These are phyloP conservation scores for Xylaria castorea DNA, from an alignment of 495 filamentous ascomycete species.

Conservation along the genomic window DNA sequence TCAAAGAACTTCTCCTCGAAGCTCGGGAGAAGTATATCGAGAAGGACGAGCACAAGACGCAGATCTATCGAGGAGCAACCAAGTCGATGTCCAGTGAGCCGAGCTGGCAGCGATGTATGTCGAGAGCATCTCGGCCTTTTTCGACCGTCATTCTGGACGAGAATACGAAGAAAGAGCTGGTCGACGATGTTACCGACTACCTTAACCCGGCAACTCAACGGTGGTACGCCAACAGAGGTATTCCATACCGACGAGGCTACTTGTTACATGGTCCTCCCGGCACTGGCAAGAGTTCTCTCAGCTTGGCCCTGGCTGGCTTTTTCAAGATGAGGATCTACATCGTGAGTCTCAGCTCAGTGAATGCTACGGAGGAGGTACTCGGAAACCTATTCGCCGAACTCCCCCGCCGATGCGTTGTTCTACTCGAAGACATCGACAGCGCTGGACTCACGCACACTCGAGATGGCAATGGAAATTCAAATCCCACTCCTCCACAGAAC, in stretches of 20 bases:
- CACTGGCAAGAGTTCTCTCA: constrained; percentile 68
- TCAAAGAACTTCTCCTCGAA: constrained; percentile 72
- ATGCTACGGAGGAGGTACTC: constrained; percentile 74
- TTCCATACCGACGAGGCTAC: constrained; percentile 84
- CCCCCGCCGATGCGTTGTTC: constrained; percentile 70
- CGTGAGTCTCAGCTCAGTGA: constrained; percentile 67
- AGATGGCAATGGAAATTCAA: constrained; percentile 37
- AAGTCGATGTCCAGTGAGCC: constrained; percentile 43
- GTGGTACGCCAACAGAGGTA: constrained; percentile 80
- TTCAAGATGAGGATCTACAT: constrained; percentile 77
- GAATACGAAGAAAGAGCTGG: constrained; percentile 72
- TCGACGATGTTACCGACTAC: constrained; percentile 89
- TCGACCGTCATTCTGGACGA: constrained; percentile 86
- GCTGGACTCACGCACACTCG: constrained; percentile 71
- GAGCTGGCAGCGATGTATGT: constrained; percentile 61
- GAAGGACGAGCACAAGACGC: constrained; percentile 66
- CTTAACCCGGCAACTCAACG: constrained; percentile 74
- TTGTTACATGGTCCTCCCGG: constrained; percentile 92
- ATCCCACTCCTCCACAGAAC: background rate
- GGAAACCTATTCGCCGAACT: constrained; percentile 71
- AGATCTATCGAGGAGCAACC: constrained; percentile 67
- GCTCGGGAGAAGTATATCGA: constrained; percentile 64
- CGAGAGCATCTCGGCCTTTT: constrained; percentile 74
- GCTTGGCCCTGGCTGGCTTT: constrained; percentile 71
- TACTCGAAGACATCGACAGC: constrained; percentile 77